A percentile compares a stretch with the other conserved stretches of the same genome.
Evolutionary conservation across 108 stramenopile genomes (phyloP).

Genomic region (Aurantiochytrium sp.): DNA sequence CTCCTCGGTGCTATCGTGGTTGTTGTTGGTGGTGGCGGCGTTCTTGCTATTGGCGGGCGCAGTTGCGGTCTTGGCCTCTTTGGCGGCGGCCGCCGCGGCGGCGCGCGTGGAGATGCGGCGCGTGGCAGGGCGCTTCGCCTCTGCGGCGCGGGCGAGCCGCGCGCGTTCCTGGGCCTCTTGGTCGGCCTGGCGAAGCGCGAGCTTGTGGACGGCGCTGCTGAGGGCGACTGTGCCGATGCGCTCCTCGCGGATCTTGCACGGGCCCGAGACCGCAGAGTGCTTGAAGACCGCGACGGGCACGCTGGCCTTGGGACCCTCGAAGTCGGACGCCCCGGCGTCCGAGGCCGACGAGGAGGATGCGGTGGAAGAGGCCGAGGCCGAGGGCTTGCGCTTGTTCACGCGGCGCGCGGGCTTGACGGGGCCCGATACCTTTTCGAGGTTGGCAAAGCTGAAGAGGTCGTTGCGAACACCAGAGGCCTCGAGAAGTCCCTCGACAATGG

Average conservation of each 20-base stretch:
- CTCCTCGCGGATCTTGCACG: constrained; percentile 1
- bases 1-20: no score
- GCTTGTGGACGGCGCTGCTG: neutral
- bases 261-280: neutral
- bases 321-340: neutral
- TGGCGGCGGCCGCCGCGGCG: neutral
- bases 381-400: neutral
- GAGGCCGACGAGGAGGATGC: neutral
- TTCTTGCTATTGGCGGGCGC: neutral
- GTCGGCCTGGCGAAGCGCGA: neutral
- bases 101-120: neutral
- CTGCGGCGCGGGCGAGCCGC: neutral
- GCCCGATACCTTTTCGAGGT: neutral
- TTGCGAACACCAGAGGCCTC: neutral
- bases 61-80: neutral
- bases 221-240: neutral
- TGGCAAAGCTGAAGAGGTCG: neutral
- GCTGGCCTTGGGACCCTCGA: neutral
- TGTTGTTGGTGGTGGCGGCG: no score
- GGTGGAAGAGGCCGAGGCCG: neutral
- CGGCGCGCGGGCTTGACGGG: neutral
- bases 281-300: constrained; percentile 18
- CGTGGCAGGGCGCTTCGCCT: neutral
- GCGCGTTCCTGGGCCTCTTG: neutral
- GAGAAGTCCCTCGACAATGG: neutral